Conservation (phyloP, 1,284 basidiomycete species). For the Boletus hoseneyae region DNA sequence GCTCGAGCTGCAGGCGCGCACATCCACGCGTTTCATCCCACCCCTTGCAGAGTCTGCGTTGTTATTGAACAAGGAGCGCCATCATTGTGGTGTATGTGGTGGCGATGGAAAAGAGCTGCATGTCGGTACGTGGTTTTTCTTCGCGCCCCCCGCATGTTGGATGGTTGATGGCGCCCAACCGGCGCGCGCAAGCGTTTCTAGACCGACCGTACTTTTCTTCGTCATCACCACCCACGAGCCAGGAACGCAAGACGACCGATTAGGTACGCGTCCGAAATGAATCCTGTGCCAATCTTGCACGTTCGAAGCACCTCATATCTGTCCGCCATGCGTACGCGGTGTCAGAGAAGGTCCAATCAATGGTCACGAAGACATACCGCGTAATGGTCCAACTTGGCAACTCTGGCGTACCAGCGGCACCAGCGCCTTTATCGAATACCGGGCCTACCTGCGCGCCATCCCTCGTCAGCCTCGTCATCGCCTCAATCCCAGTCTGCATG, state of each 20-base stretch:
- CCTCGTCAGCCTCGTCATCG: conserved; percentile 42
- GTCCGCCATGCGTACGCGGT: neutral
- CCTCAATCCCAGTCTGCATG: conserved; percentile 48
- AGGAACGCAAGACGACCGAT: too few species aligned
- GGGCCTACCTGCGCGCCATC: neutral
- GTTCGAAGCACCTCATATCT: conserved; percentile 65
- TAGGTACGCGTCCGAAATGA: conserved; percentile 67
- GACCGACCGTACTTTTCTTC: too few species aligned
- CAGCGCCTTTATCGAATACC: conserved; percentile 1
- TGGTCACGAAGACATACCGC: conserved; percentile 30
- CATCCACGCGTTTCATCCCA: conserved; percentile 27
- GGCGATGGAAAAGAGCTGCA: too few species aligned
- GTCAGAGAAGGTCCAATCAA: neutral
- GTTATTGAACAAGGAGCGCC: conserved; percentile 36
- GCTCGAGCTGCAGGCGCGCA: conserved; percentile 68
- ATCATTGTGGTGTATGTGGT: conserved; percentile 21
- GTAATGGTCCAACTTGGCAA: conserved; percentile 76
- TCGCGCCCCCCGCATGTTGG: too few species aligned
- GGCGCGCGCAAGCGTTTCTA: too few species aligned
- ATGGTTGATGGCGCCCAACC: too few species aligned
- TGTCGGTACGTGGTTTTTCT: neutral
- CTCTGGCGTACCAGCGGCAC: conserved; percentile 28
- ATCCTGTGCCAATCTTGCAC: conserved; percentile 60
- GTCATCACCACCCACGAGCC: too few species aligned
- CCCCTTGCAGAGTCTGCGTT: conserved; percentile 22